phyloP scores from a whole-genome alignment of 352 stramenopile species.

The Pythium utonaiense region DNA sequence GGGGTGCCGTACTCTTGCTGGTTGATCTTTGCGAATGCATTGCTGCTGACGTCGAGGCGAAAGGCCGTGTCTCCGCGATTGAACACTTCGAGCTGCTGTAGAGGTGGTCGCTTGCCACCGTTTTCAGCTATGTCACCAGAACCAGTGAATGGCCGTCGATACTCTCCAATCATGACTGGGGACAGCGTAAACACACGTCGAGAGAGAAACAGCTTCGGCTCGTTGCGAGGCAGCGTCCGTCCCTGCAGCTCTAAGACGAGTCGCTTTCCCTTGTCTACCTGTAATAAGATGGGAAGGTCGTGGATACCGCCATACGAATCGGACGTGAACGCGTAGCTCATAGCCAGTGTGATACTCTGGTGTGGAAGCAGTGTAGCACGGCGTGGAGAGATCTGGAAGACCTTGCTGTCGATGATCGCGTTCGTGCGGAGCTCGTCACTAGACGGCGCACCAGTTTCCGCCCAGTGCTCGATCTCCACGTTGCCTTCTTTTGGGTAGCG shows the following conservation, averaged over 20 bases:
- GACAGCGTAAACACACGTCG: slow-evolving; percentile 53
- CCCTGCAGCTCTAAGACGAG: slow-evolving; percentile 84
- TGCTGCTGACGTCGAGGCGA: slow-evolving; percentile 57
- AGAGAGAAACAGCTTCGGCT: slow-evolving; percentile 72
- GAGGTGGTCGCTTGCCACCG: slow-evolving; percentile 24
- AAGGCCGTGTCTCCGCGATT: slow-evolving; percentile 71
- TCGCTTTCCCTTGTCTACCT: slow-evolving; percentile 89
- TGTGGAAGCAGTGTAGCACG: slow-evolving; percentile 49
- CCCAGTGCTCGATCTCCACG: slow-evolving; percentile 93
- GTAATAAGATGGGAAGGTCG: slow-evolving; percentile 81
- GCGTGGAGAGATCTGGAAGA: slow-evolving; percentile 60
- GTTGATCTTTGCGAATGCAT: slow-evolving; percentile 56
- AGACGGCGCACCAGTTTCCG: slow-evolving; percentile 84
- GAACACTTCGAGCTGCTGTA: slow-evolving; percentile 76
- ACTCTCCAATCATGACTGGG: slow-evolving; percentile 74
- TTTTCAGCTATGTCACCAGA: slow-evolving; percentile 10
- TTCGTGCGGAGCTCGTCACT: slow-evolving; percentile 68
- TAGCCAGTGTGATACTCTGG: slow-evolving; percentile 54
- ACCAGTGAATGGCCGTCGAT: slow-evolving; percentile 19
- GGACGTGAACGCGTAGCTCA: slow-evolving; percentile 70
- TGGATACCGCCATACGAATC: slow-evolving; percentile 81
- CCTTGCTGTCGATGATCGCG: slow-evolving; percentile 77
- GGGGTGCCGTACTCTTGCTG: slow-evolving; percentile 30
- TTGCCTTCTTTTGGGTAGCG: slow-evolving; percentile 90
- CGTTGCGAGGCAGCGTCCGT: slow-evolving; percentile 54